Evolutionary conservation across 352 stramenopile species (phyloP), one percentile per base, ranked within the genome.

Genomic region (Phytophthora fragariaefolia): DNA sequence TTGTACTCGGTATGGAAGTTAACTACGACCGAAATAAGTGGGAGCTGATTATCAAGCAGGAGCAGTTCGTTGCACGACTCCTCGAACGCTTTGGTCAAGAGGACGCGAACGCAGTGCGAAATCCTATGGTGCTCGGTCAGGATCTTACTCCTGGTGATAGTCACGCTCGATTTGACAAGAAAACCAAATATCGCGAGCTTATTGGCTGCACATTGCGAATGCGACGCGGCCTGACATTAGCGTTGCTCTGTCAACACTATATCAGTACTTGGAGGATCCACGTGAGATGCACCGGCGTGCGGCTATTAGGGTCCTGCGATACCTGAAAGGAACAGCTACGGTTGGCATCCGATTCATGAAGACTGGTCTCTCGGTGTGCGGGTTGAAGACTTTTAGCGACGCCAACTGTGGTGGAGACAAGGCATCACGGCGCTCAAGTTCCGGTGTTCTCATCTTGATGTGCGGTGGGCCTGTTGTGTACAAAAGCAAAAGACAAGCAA

Each of bases 131-230:
- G 2, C 10, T 55, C n/a, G 53, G 38, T 17, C 40, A 61, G 7
- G 26, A 61, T 24, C 9, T 61, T 4, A 24, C n/a, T 13, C 40
- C 17, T 13, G 40, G 24, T 47, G 40, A 20, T 36, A 36, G 30
- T 36, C 36, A 20, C 36, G 13, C 36, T 6, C 17, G 36, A 43
- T n/a, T 20, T 43, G 36, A 20, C 36, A 40, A 40, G 6, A 55
- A 43, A 28, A 30, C 26, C 18, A 22, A 23, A 4, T 68, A 51
- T 24, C 36, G 59, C 9, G 49, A 60, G 18, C 15, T 65, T 2
- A 34, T 64, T 24, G 47, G 48, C 36, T 73, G 17, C 63, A 69
- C 17, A 30, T 73, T 1, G 65, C 58, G 1, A 73, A 73, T 26
- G 65, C 38, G 0, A 73, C 58, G 3, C 30, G 65, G 20, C 58